Percentiles rank a stretch among this genome's conserved stretches.
Conservation (phyloP, 257 asterid genomes). For the Catharanthus roseus region DNA sequence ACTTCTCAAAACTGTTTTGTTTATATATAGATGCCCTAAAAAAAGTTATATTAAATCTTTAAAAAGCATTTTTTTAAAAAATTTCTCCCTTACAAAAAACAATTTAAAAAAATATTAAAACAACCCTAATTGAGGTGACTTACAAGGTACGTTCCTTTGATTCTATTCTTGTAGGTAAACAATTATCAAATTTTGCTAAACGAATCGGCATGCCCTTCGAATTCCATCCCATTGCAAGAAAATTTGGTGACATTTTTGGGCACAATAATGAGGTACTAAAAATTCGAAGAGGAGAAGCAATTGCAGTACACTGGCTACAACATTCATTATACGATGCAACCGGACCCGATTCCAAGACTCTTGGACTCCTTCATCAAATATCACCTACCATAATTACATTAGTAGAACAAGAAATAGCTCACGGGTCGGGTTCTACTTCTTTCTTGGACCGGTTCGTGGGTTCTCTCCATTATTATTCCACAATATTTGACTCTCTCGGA, state of each 20-base stretch:
- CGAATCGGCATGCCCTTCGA: slow-evolving; percentile 62
- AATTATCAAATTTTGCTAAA: slow-evolving; percentile 54
- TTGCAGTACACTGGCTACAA: slow-evolving; percentile 78
- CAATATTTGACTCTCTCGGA: slow-evolving; percentile 69
- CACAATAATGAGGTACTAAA: slow-evolving; percentile 32
- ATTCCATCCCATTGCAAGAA: slow-evolving; percentile 49
- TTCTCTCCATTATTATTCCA: slow-evolving; percentile 71
- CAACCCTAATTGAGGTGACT: no score
- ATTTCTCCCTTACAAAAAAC: no score
- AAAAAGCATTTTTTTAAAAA: no score
- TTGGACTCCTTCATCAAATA: slow-evolving; percentile 47
- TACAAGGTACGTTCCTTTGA: no score
- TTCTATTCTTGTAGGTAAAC: no score
- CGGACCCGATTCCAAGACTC: slow-evolving; percentile 65
- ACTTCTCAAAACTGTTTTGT: no score
- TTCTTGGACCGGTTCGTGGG: slow-evolving; percentile 77
- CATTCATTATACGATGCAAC: slow-evolving; percentile 73
- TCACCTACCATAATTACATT: slow-evolving; percentile 55
- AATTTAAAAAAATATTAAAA: no score
- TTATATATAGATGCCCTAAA: no score
- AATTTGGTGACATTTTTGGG: slow-evolving; percentile 51
- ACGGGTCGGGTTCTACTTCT: slow-evolving; percentile 58
- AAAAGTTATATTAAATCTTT: no score
- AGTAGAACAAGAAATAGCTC: slow-evolving; percentile 67
- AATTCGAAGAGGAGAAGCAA: slow-evolving; percentile 38